Base-by-base conservation (phyloP, 2,329 filamentous ascomycete genomes). In the Fusarium ramigenum region DNA sequence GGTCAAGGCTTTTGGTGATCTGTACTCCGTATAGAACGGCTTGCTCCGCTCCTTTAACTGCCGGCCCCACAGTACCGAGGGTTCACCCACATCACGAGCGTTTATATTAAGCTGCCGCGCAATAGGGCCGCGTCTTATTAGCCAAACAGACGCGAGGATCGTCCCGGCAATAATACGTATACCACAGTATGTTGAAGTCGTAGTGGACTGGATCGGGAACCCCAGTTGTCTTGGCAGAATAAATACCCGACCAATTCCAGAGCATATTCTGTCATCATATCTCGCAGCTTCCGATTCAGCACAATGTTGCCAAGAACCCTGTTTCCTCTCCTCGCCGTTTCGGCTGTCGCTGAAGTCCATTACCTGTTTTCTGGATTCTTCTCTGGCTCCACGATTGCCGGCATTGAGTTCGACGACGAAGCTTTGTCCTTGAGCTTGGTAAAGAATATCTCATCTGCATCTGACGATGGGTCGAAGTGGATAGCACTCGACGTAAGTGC, bases 111-210 rank as follows among this genome's bases (percentile, higher is more conserved):
- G n/a, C 28, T 32, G 28, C 46, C 46, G 21, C 46, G 46, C 46
- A 49, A 49, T n/a, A n/a, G 5, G 46, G 46, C 28, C 46, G 28
- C 28, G 46, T 49, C 46, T 32, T 18, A 18, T n/a, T 7, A 7
- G 2, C 28, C 21, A 18, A 28, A 49, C 28, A n/a, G 28, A 49
- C 7, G 10, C 5, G 18, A 49, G 18, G 28, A 23, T 18, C 28
- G 18, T 32, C 21, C 16, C 28, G 7, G 0, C 7, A 32, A 5
- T 18, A 18, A 0, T n/a, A 14, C 3, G 15, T 49, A n/a, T 21
- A 9, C 15, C 1, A 2, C 0, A 18, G 11, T 0, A 12, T 49
- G 46, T 49, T 9, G 46, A 0, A n/a, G 14, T 2, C 15, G 15
- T 2, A 32, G 28, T n/a, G 46, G 46, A 49, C 1, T 32, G 1